These are phyloP conservation scores for Aphanomyces cochlioides DNA, from an alignment of 352 stramenopile genomes.

Conservation along the genomic window DNA sequence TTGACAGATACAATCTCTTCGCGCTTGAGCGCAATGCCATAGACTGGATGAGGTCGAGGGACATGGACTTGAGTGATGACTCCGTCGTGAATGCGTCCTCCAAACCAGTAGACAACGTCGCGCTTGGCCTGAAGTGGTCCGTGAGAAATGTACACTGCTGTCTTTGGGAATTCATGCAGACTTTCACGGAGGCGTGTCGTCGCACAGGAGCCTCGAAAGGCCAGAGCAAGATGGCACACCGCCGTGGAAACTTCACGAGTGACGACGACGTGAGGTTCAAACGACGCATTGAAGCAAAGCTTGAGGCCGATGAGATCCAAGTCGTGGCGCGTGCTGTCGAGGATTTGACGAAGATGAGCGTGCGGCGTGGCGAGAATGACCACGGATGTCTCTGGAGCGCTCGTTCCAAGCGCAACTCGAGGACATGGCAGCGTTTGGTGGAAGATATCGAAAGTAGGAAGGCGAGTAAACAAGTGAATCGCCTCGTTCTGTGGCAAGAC, in stretches of 20 bases:
- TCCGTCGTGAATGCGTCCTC: slow-evolving; percentile 1
- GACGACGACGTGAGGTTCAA: slow-evolving; percentile 14
- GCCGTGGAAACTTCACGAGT: background rate
- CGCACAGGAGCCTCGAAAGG: background rate
- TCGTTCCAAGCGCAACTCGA: background rate
- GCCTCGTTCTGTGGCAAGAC: background rate
- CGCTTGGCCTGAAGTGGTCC: slow-evolving; percentile 20
- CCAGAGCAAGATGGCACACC: background rate
- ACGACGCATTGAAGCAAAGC: slow-evolving; percentile 15
- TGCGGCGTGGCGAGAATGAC: slow-evolving; percentile 6
- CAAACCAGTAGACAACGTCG: slow-evolving; percentile 27
- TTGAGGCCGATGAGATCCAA: slow-evolving; percentile 24
- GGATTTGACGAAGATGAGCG: background rate
- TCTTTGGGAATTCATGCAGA: background rate
- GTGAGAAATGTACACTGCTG: slow-evolving; percentile 14
- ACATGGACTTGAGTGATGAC: background rate
- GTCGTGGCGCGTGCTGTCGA: background rate
- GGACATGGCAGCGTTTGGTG: background rate
- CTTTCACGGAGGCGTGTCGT: slow-evolving; percentile 9
- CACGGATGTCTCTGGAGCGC: slow-evolving; percentile 3
- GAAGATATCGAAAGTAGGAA: slow-evolving; percentile 25
- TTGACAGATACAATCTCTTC: background rate
- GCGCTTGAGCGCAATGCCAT: slow-evolving; percentile 17
- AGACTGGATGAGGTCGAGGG: slow-evolving; percentile 12
- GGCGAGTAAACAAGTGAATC: slow-evolving; percentile 23